Evolutionary conservation across 148 eudicot genomes (phyloP), one percentile per base, ranked within the genome.

Genomic region (Camellia japonica): DNA sequence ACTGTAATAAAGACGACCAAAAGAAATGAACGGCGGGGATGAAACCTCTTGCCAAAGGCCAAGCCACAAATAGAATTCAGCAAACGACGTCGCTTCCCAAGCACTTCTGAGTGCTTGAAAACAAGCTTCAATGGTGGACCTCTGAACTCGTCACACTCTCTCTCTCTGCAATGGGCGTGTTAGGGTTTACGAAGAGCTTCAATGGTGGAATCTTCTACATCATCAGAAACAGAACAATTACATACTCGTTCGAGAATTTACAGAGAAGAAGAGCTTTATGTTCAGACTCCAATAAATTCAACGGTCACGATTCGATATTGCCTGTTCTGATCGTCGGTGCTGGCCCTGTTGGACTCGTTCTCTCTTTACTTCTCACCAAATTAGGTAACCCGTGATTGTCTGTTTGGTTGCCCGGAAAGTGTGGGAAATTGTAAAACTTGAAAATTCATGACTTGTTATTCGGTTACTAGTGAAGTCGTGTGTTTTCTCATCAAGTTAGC

Each of bases 261-360:
- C 86, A 80, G 0, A 78, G 66, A 5, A 89, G 86, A 77, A 89
- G 86, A 77, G 78, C 66, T 6, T 67, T 89, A 3, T 65, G 72
- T 68, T 87, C 92, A 1, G 71, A 64, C 23, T 60, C 83, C 75
- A 60, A 67, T 6, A 61, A 71, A 12, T 75, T 83, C 47, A 49
- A 75, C 66, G 75, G 69, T 15, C 74, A 86, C 7, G 91, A 88
- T 76, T 74, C 87, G 6, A 56, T 86, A 3, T 80, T 96, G 75
- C 99, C 99, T 4, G 95, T 96, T 78, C 80, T 96, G 83, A 96
- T 96, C 63, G 97, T 96, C 73, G 99, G 99, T 67, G 99, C 93
- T 16, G 99, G 98, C 60, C 99, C 98, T 5, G 99, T 96, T 74
- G 99, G 99, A 0, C 89, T 96, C 71, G 85, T 84, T 83, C 97